phyloP scores from a whole-genome alignment of 2,329 filamentous ascomycete genomes.

The Colletotrichum cordylinicola region DNA sequence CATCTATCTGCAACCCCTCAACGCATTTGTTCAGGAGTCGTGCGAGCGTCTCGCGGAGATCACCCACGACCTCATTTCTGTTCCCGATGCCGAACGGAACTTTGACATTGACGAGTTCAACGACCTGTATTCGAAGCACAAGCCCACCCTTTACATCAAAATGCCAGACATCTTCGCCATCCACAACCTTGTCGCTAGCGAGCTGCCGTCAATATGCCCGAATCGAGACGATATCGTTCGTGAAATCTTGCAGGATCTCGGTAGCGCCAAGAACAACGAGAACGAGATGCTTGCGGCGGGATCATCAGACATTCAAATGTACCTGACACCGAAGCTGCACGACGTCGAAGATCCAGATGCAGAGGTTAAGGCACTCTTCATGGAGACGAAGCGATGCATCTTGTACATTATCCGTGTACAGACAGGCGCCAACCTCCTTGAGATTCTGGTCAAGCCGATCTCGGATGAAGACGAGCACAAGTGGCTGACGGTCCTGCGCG shows the following conservation, averaged over 20 bases:
- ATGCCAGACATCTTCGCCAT: slow-evolving; percentile 97
- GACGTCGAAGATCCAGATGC: slow-evolving; percentile 93
- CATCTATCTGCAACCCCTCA: slow-evolving; percentile 92
- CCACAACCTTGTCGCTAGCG: slow-evolving; percentile 83
- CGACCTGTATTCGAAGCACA: slow-evolving; percentile 93
- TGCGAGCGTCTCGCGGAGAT: slow-evolving; percentile 80
- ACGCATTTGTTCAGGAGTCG: slow-evolving; percentile 87
- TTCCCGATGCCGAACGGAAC: slow-evolving; percentile 85
- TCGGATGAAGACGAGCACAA: slow-evolving; percentile 85
- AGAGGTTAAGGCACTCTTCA: slow-evolving; percentile 89
- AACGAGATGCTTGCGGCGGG: slow-evolving; percentile 88
- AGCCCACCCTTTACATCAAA: slow-evolving; percentile 99
- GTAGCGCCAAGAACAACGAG: slow-evolving; percentile 96
- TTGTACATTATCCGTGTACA: slow-evolving; percentile 98
- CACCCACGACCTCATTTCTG: slow-evolving; percentile 78
- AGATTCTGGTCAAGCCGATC: slow-evolving; percentile 92
- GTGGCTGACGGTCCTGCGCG: slow-evolving; percentile 81
- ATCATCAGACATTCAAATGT: slow-evolving; percentile 89
- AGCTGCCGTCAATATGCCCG: slow-evolving; percentile 79
- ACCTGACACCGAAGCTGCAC: slow-evolving; percentile 86
- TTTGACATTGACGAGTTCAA: slow-evolving; percentile 99
- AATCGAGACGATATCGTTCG: slow-evolving; percentile 85
- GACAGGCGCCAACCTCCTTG: slow-evolving; percentile 88
- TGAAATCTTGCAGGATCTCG: slow-evolving; percentile 91
- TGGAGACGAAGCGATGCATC: slow-evolving; percentile 97